These are phyloP conservation scores for Syzygium oleosum DNA, from an alignment of 345 rosid species.

Conservation along the genomic window DNA sequence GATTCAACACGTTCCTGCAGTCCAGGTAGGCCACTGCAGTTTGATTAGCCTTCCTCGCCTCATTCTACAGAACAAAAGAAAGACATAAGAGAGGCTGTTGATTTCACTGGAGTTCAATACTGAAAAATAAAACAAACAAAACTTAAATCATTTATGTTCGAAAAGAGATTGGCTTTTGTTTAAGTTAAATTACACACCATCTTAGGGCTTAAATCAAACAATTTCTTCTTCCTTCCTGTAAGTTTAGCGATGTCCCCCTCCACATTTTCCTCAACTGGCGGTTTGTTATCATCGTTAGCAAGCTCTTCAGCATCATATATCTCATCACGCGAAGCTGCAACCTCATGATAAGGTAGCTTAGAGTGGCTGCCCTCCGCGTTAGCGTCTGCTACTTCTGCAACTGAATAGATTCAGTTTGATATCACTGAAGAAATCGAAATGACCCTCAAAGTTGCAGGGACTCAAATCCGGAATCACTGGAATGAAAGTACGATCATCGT, in stretches of 20 bases:
- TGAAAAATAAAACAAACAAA: background rate
- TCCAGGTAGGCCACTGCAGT: conserved; percentile 51
- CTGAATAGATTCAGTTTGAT: background rate
- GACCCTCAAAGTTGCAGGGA: background rate
- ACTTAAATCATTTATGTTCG: background rate
- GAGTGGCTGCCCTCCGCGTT: background rate
- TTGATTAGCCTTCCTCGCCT: conserved; percentile 90
- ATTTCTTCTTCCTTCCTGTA: conserved; percentile 73
- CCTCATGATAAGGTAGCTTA: conserved; percentile 12
- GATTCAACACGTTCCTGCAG: conserved; percentile 40
- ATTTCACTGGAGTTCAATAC: background rate
- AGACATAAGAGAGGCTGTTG: background rate
- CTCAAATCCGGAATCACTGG: background rate
- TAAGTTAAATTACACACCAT: conserved; percentile 34
- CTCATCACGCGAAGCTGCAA: conserved; percentile 18
- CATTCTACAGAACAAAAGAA: conserved; percentile 28
- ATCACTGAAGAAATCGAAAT: background rate
- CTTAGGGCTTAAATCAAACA: conserved; percentile 76
- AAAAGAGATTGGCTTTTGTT: background rate
- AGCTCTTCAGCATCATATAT: conserved; percentile 28
- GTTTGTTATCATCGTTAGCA: conserved; percentile 33
- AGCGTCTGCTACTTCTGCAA: background rate
- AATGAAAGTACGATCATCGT: background rate
- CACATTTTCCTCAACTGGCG: conserved; percentile 29
- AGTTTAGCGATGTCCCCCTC: conserved; percentile 56